phyloP scores from a whole-genome alignment of 305 asterid species.

The Solanum hybrid region DNA sequence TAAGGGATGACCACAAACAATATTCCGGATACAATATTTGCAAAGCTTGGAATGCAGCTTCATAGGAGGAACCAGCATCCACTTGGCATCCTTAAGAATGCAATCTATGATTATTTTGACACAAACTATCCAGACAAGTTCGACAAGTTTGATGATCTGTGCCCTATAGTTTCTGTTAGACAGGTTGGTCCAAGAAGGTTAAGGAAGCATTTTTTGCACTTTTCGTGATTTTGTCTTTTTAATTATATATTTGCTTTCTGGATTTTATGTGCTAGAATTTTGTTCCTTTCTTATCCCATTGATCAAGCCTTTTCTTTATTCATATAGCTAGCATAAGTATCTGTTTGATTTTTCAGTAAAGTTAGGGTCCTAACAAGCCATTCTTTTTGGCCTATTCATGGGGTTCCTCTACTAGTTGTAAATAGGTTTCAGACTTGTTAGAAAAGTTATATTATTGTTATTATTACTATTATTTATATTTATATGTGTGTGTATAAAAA shows the following conservation, averaged over 20 bases:
- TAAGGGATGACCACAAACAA: conserved; percentile 76
- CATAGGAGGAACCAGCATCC: conserved; percentile 80
- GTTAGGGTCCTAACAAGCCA: not conserved
- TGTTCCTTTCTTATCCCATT: not conserved
- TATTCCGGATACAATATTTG: conserved; percentile 65
- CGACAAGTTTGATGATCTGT: conserved; percentile 56
- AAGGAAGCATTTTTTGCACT: not conserved
- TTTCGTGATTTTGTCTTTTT: not conserved
- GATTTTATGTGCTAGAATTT: not conserved
- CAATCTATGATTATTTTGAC: conserved; percentile 65
- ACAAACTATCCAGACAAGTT: conserved; percentile 52
- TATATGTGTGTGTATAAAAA: too few relatives aligned
- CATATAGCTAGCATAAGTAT: not conserved
- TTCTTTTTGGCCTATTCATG: not conserved
- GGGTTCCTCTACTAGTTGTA: not conserved
- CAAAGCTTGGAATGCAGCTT: conserved; percentile 79
- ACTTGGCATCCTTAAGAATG: conserved; percentile 71
- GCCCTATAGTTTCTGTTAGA: conserved; percentile 61
- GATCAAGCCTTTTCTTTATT: not conserved
- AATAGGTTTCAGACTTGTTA: too few relatives aligned
- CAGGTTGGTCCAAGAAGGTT: conserved; percentile 26
- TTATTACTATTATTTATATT: too few relatives aligned
- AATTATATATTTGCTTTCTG: too few relatives aligned
- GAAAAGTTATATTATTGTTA: too few relatives aligned
- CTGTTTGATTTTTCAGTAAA: not conserved